Conservation (phyloP, 768 basidiomycete genomes). For the Lyophyllum atratum region DNA sequence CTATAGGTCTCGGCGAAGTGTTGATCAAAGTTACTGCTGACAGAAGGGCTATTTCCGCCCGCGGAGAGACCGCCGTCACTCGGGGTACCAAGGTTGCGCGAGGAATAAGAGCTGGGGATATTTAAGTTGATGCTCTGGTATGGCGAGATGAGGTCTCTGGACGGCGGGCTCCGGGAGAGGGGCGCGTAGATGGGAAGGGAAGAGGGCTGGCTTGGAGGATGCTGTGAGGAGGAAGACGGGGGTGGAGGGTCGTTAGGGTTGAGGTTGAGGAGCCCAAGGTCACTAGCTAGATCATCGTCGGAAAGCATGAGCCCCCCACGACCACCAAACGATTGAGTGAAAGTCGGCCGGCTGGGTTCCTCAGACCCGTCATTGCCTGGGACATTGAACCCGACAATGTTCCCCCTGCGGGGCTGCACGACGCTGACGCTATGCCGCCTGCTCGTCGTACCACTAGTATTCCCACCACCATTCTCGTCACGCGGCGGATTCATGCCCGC, state of each 20-base stretch:
- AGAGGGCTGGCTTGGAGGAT: slow-evolving; percentile 67
- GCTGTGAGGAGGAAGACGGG: slow-evolving; percentile 42
- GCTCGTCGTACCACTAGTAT: slow-evolving; percentile 84
- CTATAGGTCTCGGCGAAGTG: slow-evolving; percentile 41
- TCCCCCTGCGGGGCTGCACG: slow-evolving; percentile 71
- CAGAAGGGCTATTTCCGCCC: slow-evolving; percentile 49
- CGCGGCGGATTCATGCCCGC: slow-evolving; percentile 64
- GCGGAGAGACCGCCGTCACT: slow-evolving; percentile 62
- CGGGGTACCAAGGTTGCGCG: slow-evolving; percentile 60
- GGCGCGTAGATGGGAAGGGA: slow-evolving; percentile 79
- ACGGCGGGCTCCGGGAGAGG: slow-evolving; percentile 61
- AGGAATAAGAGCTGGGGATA: slow-evolving; percentile 49
- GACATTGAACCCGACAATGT: slow-evolving; percentile 69
- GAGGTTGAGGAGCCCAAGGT: slow-evolving; percentile 66
- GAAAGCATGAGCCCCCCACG: slow-evolving; percentile 68
- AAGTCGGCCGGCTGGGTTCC: slow-evolving; percentile 33
- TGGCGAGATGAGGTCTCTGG: slow-evolving; percentile 49
- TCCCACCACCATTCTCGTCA: slow-evolving; percentile 62
- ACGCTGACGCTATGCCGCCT: slow-evolving; percentile 82
- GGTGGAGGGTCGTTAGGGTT: slow-evolving; percentile 41
- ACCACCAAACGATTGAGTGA: slow-evolving; percentile 34
- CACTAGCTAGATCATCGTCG: slow-evolving; percentile 80
- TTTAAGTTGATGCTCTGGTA: slow-evolving; percentile 66
- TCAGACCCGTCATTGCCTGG: slow-evolving; percentile 45
- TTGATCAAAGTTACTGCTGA: slow-evolving; percentile 45